These are phyloP conservation scores for Phialophora macrospora DNA, from an alignment of 2,329 filamentous ascomycete species.

Conservation along the genomic window DNA sequence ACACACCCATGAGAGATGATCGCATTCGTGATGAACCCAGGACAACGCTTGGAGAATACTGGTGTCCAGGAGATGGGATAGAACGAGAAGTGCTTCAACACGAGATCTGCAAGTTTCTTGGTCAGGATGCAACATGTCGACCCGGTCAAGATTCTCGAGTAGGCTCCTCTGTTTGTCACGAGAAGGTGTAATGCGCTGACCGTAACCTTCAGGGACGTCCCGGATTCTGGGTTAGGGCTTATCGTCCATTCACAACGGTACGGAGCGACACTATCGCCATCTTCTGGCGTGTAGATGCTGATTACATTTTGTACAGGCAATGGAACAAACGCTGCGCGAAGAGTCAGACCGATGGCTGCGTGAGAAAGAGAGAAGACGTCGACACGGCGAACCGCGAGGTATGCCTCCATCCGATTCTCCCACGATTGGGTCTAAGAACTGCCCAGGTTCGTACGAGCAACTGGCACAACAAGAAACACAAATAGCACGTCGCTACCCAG, in stretches of 20 bases:
- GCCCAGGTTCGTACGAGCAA: conserved; percentile 37
- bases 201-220: conserved; percentile 62
- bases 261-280: conserved; percentile 43
- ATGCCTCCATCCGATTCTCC: conserved; percentile 29
- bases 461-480: conserved; percentile 33
- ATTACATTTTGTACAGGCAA: conserved; percentile 50
- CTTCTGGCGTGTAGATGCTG: conserved; percentile 9
- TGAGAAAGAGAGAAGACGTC: conserved; percentile 33
- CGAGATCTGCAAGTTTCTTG: conserved; percentile 82
- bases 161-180: conserved; percentile 43
- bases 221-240: conserved; percentile 79
- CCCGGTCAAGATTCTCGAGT: conserved; percentile 73
- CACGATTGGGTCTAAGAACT: conserved; percentile 33
- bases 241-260: conserved; percentile 78
- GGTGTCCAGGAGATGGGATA: conserved; percentile 78
- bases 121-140: conserved; percentile 79
- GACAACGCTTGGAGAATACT: conserved; percentile 70
- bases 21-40: conserved; percentile 28
- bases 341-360: conserved; percentile 58
- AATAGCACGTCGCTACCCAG: conserved; percentile 26
- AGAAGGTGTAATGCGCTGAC: conserved; percentile 32
- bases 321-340: conserved; percentile 54
- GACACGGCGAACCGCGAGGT: conserved; percentile 32
- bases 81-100: conserved; percentile 82
- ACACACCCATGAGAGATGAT: conserved; percentile 27